A percentile compares a stretch with the other conserved stretches of the same genome.
Conservation (phyloP, 2,329 filamentous ascomycete species). For the Aspergillus pseudoviridinutans region DNA sequence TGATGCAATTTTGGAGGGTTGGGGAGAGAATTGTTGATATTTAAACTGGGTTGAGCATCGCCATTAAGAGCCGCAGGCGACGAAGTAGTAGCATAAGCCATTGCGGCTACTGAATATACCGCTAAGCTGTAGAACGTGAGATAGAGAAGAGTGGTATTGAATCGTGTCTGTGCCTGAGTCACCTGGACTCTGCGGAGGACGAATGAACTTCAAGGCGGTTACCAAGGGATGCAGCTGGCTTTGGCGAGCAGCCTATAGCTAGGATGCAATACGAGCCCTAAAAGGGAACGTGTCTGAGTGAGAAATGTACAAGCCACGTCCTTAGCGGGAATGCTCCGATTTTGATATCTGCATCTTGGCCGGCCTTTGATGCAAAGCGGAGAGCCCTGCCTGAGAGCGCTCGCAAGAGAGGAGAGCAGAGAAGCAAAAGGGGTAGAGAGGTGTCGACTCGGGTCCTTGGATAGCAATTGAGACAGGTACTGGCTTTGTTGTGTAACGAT, state of each 20-base stretch:
- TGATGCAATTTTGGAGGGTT: conserved; percentile 32
- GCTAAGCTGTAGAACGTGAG: conserved; percentile 28
- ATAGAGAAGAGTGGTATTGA: conserved; percentile 22
- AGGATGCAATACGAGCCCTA: conserved; percentile 30
- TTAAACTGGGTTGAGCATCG: conserved; percentile 34
- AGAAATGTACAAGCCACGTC: conserved; percentile 35
- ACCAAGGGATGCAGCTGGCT: conserved; percentile 27
- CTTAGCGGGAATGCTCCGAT: conserved; percentile 36
- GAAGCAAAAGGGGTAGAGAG: conserved; percentile 14
- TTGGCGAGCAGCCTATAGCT: conserved; percentile 21
- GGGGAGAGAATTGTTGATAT: conserved; percentile 30
- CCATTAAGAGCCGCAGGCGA: conserved; percentile 35
- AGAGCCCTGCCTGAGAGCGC: conserved; percentile 41
- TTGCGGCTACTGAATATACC: conserved; percentile 29
- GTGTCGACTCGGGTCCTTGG: conserved; percentile 16
- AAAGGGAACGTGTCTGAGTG: conserved; percentile 27
- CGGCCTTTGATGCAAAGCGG: conserved; percentile 36
- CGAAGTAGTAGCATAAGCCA: conserved; percentile 37
- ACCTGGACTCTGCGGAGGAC: conserved; percentile 37
- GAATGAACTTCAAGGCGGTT: conserved; percentile 28
- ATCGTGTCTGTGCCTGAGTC: conserved; percentile 34
- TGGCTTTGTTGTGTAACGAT: conserved; percentile 19
- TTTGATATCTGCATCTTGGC: conserved; percentile 45
- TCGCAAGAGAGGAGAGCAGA: conserved; percentile 23
- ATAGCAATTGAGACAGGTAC: conserved; percentile 20